A percentile compares a stretch with the other conserved stretches of the same genome.
These are phyloP conservation scores for Gonapodya prolifera DNA, from an alignment of 192 early-diverging fungal genomes.

Conservation along the genomic window DNA sequence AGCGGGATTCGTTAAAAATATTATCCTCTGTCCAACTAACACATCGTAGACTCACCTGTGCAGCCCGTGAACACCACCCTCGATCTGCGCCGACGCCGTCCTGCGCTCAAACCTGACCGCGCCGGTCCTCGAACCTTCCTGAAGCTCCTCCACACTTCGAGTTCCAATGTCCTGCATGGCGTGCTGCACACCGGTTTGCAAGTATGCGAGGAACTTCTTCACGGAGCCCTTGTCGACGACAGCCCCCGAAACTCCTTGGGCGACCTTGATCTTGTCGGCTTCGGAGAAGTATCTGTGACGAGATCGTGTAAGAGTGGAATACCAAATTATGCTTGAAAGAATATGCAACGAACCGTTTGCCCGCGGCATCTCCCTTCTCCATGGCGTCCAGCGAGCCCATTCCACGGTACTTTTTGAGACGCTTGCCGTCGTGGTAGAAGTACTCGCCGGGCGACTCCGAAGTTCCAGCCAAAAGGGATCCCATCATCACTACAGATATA, in stretches of 20 bases:
- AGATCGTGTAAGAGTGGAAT: too few species aligned
- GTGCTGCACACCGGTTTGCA: constrained; percentile 90
- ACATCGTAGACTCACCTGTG: too few species aligned
- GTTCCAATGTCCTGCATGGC: constrained; percentile 95
- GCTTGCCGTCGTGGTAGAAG: constrained; percentile 95
- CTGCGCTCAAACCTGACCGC: constrained; percentile 86
- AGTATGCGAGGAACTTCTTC: constrained; percentile 84
- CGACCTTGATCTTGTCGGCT: constrained; percentile 95
- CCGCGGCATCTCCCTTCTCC: constrained; percentile 53
- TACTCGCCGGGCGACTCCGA: constrained; percentile 94
- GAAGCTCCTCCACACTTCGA: constrained; percentile 48
- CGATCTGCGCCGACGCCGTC: constrained; percentile 85
- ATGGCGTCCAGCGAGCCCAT: constrained; percentile 99
- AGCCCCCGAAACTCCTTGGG: constrained; percentile 92
- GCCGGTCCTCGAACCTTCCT: constrained; percentile 53
- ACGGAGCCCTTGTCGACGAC: constrained; percentile 97
- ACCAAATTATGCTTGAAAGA: too few species aligned
- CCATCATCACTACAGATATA: constrained; percentile 85
- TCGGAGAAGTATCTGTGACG: constrained; percentile 82
- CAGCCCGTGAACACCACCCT: constrained; percentile 94
- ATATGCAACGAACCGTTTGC: background rate
- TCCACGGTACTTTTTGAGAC: constrained; percentile 96
- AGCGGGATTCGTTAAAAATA: too few species aligned
- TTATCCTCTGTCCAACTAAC: too few species aligned
- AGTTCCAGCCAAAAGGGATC: constrained; percentile 89